Evolutionary conservation across 2,329 filamentous ascomycete genomes (phyloP), one percentile per base, ranked within the genome.

Genomic region (Ophiocordyceps camponoti-leonardi): DNA sequence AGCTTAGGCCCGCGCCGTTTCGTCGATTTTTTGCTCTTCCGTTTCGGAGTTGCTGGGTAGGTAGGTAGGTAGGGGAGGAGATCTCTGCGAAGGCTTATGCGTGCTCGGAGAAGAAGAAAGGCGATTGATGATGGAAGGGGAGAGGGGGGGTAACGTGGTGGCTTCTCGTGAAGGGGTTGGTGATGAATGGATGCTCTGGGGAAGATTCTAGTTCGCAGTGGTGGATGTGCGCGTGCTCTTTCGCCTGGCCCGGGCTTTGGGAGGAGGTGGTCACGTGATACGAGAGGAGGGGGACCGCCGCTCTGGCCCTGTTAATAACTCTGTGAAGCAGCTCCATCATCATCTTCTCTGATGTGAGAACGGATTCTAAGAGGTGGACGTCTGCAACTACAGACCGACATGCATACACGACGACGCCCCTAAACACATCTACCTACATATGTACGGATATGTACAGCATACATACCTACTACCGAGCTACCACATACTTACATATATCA

Each of bases 61-160:
- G 16, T 16, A 18, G 35, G 16, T 3, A 18, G 35, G 35, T 5
- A 37, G 35, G 35, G 16, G 16, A 14, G 30, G 30, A 31, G 30
- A 12, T n/a, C n/a, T n/a, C n/a, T n/a, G n/a, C n/a, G n/a, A n/a
- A n/a, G n/a, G n/a, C n/a, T n/a, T n/a, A n/a, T n/a, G n/a, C n/a
- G 23, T 26, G 23, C 23, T 26, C 23, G 23, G 23, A 26, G 23
- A 26, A 23, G 40, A 49, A 45, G 44, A 47, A 41, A 47, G 47
- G 40, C 49, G 47, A 28, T 49, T 51, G 48, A n/a, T n/a, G 35
- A 10, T 37, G 35, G 46, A 23, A 44, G 33, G 41, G 43, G 41
- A n/a, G n/a, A n/a, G n/a, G n/a, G n/a, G n/a, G n/a, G 41, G 31
- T 43, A 41, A 45, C 23, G 43, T 35, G 23, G 4, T 26, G 23